Percentiles rank a stretch among this genome's conserved stretches.
Evolutionary conservation across 148 eudicot genomes (phyloP).

Genomic region (Rhododendron mucronatum): DNA sequence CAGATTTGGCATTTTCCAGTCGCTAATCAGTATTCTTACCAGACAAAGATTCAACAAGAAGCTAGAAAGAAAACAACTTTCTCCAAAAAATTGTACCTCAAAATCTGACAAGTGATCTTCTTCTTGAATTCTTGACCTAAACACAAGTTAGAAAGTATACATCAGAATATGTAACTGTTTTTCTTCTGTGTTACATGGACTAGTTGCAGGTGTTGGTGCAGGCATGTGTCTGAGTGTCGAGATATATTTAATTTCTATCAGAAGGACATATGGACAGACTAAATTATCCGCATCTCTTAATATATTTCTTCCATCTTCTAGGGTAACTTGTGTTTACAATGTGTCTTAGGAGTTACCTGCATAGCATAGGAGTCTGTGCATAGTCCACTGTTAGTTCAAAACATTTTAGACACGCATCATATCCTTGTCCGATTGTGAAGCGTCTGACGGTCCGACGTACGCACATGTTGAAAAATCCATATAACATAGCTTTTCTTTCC

Average conservation of each 20-base stretch:
- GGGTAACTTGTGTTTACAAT: not conserved
- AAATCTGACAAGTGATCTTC: slow-evolving; percentile 24
- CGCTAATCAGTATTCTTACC: not conserved
- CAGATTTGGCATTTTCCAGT: not conserved
- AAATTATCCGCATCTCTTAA: not conserved
- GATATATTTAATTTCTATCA: not conserved
- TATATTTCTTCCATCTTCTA: not conserved
- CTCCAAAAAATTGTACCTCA: slow-evolving; percentile 20
- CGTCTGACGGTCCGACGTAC: not conserved
- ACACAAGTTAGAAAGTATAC: slow-evolving; percentile 8
- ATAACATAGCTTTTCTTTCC: not conserved
- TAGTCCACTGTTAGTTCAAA: not conserved
- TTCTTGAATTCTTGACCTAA: slow-evolving; percentile 46
- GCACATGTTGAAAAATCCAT: not conserved
- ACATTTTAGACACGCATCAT: not conserved
- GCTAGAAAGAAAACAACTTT: not conserved
- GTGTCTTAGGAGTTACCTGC: not conserved
- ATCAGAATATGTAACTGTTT: not conserved
- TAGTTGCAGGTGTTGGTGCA: not conserved
- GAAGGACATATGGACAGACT: not conserved
- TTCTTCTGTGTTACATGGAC: not conserved
- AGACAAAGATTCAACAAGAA: not conserved
- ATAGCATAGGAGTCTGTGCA: not conserved
- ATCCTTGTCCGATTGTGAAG: not conserved
- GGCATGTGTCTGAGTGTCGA: not conserved